Evolutionary conservation across 2,329 filamentous ascomycete genomes (phyloP).

Genomic region (Botryotinia globosa): DNA sequence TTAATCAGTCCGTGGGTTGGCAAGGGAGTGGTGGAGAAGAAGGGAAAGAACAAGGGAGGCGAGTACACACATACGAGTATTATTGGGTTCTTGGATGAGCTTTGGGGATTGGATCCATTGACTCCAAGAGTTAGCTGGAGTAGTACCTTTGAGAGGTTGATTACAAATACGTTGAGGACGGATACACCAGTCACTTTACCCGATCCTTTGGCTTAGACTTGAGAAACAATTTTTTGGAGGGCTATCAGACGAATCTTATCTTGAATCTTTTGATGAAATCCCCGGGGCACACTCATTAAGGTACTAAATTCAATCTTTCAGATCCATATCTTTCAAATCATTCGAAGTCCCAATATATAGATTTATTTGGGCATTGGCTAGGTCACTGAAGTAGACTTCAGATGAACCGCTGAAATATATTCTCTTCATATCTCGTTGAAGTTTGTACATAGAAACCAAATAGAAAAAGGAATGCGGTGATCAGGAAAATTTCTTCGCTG

Average conservation of each 20-base stretch:
- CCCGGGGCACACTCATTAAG: too few species aligned
- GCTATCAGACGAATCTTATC: neutral
- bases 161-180: conserved; percentile 28
- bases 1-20: conserved; percentile 46
- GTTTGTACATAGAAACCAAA: neutral
- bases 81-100: conserved; percentile 43
- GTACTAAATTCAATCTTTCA: neutral
- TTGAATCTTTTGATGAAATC: neutral
- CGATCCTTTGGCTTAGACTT: conserved; percentile 27
- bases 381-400: neutral
- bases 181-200: conserved; percentile 31
- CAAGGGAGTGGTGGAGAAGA: conserved; percentile 43
- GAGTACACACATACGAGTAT: conserved; percentile 47
- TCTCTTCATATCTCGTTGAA: neutral
- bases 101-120: conserved; percentile 40
- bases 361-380: neutral
- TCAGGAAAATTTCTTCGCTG: neutral
- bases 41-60: conserved; percentile 40
- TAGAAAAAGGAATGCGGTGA: too few species aligned
- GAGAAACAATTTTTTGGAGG: neutral
- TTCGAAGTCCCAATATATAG: neutral
- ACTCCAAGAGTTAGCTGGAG: conserved; percentile 29
- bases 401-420: neutral
- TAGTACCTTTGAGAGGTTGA: conserved; percentile 34
- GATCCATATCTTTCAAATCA: neutral